Evolutionary conservation across 2,329 filamentous ascomycete species (phyloP).

Genomic region (Diaporthe amygdali): DNA sequence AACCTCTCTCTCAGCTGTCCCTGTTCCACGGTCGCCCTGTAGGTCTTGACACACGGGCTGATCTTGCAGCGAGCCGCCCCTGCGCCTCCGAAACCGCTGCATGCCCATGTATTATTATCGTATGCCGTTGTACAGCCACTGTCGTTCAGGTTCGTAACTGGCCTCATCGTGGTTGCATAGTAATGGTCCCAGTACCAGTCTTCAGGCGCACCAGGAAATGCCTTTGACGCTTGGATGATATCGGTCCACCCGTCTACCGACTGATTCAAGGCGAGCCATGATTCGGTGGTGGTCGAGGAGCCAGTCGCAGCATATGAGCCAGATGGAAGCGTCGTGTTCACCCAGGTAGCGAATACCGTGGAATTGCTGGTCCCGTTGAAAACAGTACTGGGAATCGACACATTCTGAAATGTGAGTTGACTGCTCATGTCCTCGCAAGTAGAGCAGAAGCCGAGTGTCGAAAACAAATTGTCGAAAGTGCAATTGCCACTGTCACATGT

Average conservation of each 20-base stretch:
- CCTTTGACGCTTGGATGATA: not conserved
- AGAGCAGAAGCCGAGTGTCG: not conserved
- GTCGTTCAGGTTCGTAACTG: too few relatives aligned
- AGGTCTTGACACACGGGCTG: not conserved
- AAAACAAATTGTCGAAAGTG: not conserved
- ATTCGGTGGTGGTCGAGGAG: not conserved
- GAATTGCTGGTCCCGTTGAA: not conserved
- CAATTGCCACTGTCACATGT: not conserved
- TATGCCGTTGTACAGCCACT: not conserved
- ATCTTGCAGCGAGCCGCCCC: not conserved
- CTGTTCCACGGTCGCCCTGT: not conserved
- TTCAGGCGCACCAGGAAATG: not conserved
- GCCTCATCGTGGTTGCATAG: not conserved
- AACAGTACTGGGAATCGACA: not conserved
- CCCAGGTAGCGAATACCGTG: not conserved
- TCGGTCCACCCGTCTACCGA: not conserved
- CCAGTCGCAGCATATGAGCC: not conserved
- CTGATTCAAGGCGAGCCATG: not conserved
- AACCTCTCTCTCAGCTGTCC: not conserved
- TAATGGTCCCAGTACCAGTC: not conserved
- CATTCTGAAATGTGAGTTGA: not conserved
- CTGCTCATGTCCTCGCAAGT: conserved; percentile 3
- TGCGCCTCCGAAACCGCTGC: not conserved
- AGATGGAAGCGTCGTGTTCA: not conserved
- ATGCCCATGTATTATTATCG: not conserved